phyloP scores from a whole-genome alignment of 192 early-diverging fungal genomes.

The Dimargaris verticillata region DNA sequence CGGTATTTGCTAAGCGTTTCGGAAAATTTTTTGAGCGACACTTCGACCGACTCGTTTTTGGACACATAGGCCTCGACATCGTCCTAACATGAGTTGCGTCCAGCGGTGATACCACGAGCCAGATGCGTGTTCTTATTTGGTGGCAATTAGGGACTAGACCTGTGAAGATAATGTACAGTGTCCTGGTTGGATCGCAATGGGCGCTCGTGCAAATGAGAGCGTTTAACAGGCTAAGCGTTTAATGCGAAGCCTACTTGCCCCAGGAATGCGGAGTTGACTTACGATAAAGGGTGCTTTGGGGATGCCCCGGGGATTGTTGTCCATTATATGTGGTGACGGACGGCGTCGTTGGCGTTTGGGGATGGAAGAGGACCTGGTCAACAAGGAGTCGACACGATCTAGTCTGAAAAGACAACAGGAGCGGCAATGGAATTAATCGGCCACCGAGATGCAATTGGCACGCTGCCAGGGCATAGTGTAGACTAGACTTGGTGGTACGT shows the following conservation, averaged over 20 bases:
- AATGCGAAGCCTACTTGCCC: not conserved
- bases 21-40: conserved; percentile 79
- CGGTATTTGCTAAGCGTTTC: conserved; percentile 84
- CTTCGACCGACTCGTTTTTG: conserved; percentile 52
- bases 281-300: conserved; percentile 91
- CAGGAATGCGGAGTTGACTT: conserved; percentile 11
- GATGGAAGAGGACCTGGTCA: too few relatives aligned
- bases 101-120: not conserved
- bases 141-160: not conserved
- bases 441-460: not conserved
- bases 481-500: too few relatives aligned
- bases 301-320: conserved; percentile 86
- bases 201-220: not conserved
- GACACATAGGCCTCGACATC: conserved; percentile 78
- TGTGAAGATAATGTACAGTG: not conserved
- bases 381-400: too few relatives aligned
- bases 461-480: too few relatives aligned
- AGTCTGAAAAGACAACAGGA: not conserved
- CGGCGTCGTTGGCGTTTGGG: too few relatives aligned
- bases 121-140: not conserved
- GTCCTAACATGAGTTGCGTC: too few relatives aligned
- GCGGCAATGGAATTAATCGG: not conserved
- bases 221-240: not conserved
- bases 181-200: not conserved
- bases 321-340: too few relatives aligned